Evolutionary conservation across 2,329 filamentous ascomycete species (phyloP).

Genomic region (Aureobasidium musti): DNA sequence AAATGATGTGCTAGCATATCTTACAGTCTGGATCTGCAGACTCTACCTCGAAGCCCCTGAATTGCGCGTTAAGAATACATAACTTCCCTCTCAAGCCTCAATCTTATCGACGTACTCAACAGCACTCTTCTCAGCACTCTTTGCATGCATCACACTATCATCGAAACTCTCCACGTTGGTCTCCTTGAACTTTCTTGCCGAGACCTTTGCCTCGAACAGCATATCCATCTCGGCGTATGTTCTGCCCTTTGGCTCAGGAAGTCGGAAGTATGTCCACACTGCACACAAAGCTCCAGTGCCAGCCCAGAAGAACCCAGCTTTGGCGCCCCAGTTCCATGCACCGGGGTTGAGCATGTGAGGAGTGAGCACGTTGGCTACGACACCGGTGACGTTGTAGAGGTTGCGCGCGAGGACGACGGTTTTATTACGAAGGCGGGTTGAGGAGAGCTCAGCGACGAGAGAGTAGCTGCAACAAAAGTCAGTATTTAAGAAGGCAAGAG

Average conservation of each 20-base stretch:
- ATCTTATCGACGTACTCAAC: background rate
- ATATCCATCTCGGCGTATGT: conserved; percentile 49
- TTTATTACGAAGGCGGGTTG: conserved; percentile 38
- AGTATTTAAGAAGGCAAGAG: too few species aligned
- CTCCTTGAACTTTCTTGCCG: conserved; percentile 43
- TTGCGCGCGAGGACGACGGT: too few species aligned
- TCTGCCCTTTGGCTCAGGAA: conserved; percentile 49
- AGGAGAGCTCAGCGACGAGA: conserved; percentile 39
- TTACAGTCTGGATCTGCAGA: too few species aligned
- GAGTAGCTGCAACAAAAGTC: conserved; percentile 32
- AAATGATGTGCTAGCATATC: too few species aligned
- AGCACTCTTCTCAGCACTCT: background rate
- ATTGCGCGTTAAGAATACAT: too few species aligned
- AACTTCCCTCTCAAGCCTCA: background rate
- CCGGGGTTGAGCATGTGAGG: conserved; percentile 36
- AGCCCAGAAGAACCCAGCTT: conserved; percentile 48
- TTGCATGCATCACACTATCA: background rate
- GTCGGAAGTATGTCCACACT: conserved; percentile 49
- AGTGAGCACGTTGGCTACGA: conserved; percentile 37
- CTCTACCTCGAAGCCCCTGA: too few species aligned
- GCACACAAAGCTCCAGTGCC: conserved; percentile 42
- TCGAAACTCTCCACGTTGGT: background rate
- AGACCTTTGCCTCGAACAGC: conserved; percentile 46
- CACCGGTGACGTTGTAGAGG: too few species aligned
- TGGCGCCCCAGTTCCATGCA: conserved; percentile 44